These are phyloP conservation scores for Aspergillus egyptiacus DNA, from an alignment of 495 filamentous ascomycete genomes.

Conservation along the genomic window DNA sequence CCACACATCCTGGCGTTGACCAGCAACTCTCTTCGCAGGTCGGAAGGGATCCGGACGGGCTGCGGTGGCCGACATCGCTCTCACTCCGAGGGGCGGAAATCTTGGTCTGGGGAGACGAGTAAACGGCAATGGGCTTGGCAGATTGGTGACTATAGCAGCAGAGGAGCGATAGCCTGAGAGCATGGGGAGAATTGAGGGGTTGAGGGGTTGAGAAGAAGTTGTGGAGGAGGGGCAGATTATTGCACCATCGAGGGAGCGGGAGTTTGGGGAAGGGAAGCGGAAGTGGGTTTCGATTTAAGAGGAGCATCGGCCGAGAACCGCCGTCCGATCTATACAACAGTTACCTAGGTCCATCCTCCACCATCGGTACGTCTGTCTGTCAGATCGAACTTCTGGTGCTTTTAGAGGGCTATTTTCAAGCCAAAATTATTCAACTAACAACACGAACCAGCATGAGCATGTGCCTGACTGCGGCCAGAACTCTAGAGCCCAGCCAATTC, in stretches of 20 bases:
- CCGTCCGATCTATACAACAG: no score
- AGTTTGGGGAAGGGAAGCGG: slow-evolving; percentile 3
- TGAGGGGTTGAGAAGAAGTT: background rate
- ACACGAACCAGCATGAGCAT: no score
- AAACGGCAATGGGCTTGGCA: slow-evolving; percentile 5
- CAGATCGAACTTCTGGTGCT: no score
- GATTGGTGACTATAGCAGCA: slow-evolving; percentile 2
- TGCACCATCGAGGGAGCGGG: slow-evolving; percentile 1
- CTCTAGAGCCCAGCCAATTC: no score
- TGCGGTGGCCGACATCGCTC: slow-evolving; percentile 42
- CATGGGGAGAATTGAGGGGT: slow-evolving; percentile 10
- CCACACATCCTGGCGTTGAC: slow-evolving; percentile 92
- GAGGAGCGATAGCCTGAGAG: slow-evolving; percentile 4
- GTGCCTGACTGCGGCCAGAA: no score
- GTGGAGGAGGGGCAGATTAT: background rate
- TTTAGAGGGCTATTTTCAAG: no score
- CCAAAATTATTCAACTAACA: no score
- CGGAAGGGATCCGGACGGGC: slow-evolving; percentile 47
- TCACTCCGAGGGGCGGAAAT: slow-evolving; percentile 20
- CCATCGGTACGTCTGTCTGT: no score
- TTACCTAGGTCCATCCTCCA: no score
- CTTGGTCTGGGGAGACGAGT: slow-evolving; percentile 1
- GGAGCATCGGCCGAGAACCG: slow-evolving; percentile 4
- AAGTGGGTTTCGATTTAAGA: no score
- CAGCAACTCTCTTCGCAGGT: slow-evolving; percentile 74